Evolutionary conservation across 345 rosid species (phyloP), one percentile per base, ranked within the genome.

Genomic region (Eucalyptus globulus): DNA sequence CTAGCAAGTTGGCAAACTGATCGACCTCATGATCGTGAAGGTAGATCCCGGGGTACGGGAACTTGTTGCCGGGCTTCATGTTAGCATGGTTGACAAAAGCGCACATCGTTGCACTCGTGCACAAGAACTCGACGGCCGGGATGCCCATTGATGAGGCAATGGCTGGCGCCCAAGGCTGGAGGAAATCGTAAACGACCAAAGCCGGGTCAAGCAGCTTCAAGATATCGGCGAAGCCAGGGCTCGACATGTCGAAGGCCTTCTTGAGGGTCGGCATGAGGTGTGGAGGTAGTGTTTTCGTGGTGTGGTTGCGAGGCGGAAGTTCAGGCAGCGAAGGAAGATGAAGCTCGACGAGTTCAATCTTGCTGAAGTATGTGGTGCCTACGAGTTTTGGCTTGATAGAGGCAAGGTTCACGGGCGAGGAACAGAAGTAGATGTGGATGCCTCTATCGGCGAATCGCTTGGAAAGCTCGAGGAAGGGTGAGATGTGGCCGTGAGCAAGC

Each of bases 251-350:
- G 60, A 90, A 88, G 88, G 92, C 88, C 27, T 60, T 40, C 83
- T 86, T 60, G 72, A 92, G 58, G 24, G 90, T 89, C 40, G 86
- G 40, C 81, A 87, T 54, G 89, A 92, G 91, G 69, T 86, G 88
- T 49, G 87, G 89, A 4, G 90, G 91, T 24, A 91, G 88, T 62
- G 81, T 87, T 40, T 91, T 92, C 16, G 92, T 90, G 86, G 92
- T 92, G 89, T 92, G 91, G 89, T 40, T n/a, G 85, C 89, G 87
- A 43, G 91, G 89, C 56, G 90, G 92, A 53, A 92, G 91, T 11
- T 89, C 89, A 2, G 91, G 89, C 58, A 45, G 29, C 3, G 88
- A 44, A 34, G 93, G 91, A 49, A 90, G 92, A 27, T 51, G 88
- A n/a, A 91, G 90, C 44, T 92, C 92, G 8, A 90, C 85, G 37